Conservation (phyloP, 2,329 filamentous ascomycete species). For the Aspergillus puulaauensis region DNA sequence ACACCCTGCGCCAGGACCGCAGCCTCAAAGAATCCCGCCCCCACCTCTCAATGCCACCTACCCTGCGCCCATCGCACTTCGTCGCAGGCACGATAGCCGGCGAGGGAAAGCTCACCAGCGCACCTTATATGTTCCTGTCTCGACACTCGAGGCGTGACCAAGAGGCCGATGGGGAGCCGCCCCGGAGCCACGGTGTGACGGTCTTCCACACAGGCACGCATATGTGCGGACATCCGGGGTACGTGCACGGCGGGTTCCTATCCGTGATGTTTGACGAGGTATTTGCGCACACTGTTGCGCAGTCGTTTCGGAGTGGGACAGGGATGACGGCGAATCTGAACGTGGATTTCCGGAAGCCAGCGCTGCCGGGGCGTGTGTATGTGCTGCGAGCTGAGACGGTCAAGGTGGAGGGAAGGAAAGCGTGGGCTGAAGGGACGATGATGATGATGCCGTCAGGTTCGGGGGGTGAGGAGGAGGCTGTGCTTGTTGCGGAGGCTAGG, state of each 20-base stretch:
- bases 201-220: slow-evolving; percentile 35
- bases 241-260: slow-evolving; percentile 36
- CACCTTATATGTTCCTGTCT: slow-evolving; percentile 58
- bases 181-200: slow-evolving; percentile 20
- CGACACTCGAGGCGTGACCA: background rate
- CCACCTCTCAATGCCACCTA: slow-evolving; percentile 75
- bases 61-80: slow-evolving; percentile 69
- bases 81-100: slow-evolving; percentile 77
- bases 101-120: slow-evolving; percentile 70
- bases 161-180: background rate
- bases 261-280: slow-evolving; percentile 38
- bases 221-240: slow-evolving; percentile 36
- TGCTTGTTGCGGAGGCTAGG: slow-evolving; percentile 36
- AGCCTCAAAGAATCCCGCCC: slow-evolving; percentile 73
- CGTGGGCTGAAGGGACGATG: slow-evolving; percentile 37
- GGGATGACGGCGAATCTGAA: slow-evolving; percentile 40
- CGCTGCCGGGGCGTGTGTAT: slow-evolving; percentile 32
- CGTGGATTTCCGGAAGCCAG: slow-evolving; percentile 36
- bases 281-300: slow-evolving; percentile 36
- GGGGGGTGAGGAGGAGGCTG: slow-evolving; percentile 18
- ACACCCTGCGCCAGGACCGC: slow-evolving; percentile 62
- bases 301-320: slow-evolving; percentile 30
- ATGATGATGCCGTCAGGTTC: slow-evolving; percentile 17
- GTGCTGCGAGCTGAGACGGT: slow-evolving; percentile 32
- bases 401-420: slow-evolving; percentile 37